Conservation (phyloP, 1,284 basidiomycete genomes). For the Butyriboletus appendiculatus region DNA sequence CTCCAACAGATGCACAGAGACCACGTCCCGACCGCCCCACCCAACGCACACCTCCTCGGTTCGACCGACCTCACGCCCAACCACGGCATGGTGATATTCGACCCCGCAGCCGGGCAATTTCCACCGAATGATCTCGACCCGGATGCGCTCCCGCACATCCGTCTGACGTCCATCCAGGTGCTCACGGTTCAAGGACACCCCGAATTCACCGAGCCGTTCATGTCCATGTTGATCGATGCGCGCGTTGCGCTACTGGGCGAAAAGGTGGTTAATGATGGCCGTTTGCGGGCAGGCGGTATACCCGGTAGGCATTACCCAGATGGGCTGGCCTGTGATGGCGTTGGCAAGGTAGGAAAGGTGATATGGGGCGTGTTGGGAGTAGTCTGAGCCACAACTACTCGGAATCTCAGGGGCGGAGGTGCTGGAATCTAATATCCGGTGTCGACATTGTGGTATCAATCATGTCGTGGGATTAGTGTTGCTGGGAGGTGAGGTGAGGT, state of each 20-base stretch:
- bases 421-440: not conserved
- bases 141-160: not conserved
- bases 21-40: constrained; percentile 67
- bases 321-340: constrained; percentile 60
- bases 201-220: constrained; percentile 69
- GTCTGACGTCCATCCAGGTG: constrained; percentile 54
- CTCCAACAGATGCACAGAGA: constrained; percentile 88
- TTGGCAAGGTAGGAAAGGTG: constrained; percentile 52
- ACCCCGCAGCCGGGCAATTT: constrained; percentile 22
- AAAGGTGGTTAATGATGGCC: constrained; percentile 43
- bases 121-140: not conserved
- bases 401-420: not conserved
- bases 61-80: constrained; percentile 60
- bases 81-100: constrained; percentile 71
- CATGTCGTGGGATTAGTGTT: too few species aligned
- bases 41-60: constrained; percentile 53
- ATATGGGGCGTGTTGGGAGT: constrained; percentile 63
- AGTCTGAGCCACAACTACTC: constrained; percentile 1
- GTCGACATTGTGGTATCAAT: constrained; percentile 26
- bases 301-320: constrained; percentile 23
- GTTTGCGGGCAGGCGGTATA: constrained; percentile 14
- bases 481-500: too few species aligned
- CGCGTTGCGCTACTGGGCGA: constrained; percentile 54
- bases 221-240: constrained; percentile 54
- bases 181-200: constrained; percentile 80